Conservation (phyloP, 139 green algal genomes). For the Chara braunii region DNA sequence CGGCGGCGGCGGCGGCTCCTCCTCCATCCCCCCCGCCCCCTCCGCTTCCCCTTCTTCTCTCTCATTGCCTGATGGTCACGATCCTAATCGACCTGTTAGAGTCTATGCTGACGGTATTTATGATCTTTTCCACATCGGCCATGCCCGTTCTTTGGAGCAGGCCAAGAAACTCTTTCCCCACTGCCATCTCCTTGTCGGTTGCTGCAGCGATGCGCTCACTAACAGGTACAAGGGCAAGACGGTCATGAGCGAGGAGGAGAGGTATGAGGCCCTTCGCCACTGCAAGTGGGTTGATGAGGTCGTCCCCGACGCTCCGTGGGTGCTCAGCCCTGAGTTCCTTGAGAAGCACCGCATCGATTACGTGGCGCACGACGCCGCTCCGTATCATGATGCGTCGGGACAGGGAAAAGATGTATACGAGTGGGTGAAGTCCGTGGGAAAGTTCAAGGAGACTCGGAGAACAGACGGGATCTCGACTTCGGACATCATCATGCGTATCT, state of each 20-base stretch:
- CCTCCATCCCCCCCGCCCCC: too few relatives aligned
- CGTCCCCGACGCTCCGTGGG: slow-evolving; percentile 72
- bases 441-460: slow-evolving; percentile 73
- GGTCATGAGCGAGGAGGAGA: slow-evolving; percentile 74
- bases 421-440: slow-evolving; percentile 68
- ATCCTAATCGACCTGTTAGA: slow-evolving; percentile 50
- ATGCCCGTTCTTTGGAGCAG: slow-evolving; percentile 79
- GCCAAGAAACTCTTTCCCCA: slow-evolving; percentile 82
- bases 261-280: slow-evolving; percentile 65
- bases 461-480: slow-evolving; percentile 82
- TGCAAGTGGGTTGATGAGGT: slow-evolving; percentile 86
- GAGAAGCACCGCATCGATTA: slow-evolving; percentile 79
- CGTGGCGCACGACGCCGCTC: slow-evolving; percentile 81
- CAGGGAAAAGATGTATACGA: slow-evolving; percentile 14
- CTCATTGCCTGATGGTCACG: too few relatives aligned
- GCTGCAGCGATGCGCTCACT: slow-evolving; percentile 72
- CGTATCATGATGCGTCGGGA: slow-evolving; percentile 23
- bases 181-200: slow-evolving; percentile 68
- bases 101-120: slow-evolving; percentile 86
- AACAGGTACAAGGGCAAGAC: slow-evolving; percentile 82
- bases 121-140: slow-evolving; percentile 84
- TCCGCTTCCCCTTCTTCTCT: too few relatives aligned
- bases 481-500: slow-evolving; percentile 84
- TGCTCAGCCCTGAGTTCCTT: slow-evolving; percentile 75
- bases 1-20: too few relatives aligned